phyloP scores from a whole-genome alignment of 1,284 basidiomycete species.

The Coniferiporia weirii region DNA sequence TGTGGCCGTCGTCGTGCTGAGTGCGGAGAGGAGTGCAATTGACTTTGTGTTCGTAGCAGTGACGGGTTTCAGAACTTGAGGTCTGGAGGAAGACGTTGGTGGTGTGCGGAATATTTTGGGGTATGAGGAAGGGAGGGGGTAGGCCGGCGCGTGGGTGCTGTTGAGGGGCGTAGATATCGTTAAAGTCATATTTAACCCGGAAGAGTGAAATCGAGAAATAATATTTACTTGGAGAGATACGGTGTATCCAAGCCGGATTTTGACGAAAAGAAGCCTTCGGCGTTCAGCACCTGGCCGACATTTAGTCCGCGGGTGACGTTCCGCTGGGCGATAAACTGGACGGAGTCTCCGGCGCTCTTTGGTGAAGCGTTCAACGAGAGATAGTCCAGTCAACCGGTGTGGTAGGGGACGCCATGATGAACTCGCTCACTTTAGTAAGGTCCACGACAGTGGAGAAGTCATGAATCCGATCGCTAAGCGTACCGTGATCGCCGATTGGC shows the following conservation, averaged over 20 bases:
- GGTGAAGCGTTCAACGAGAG: neutral
- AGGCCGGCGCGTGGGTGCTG: constrained; percentile 39
- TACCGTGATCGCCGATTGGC: constrained; percentile 31
- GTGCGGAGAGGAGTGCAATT: constrained; percentile 25
- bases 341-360: neutral
- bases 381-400: neutral
- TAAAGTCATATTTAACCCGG: neutral
- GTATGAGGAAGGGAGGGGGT: constrained; percentile 49
- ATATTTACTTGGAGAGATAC: constrained; percentile 32
- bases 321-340: constrained; percentile 29
- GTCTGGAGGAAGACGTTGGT: neutral
- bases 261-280: constrained; percentile 33
- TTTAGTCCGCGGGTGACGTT: constrained; percentile 57
- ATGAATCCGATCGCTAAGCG: constrained; percentile 31
- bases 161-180: neutral
- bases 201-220: neutral
- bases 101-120: constrained; percentile 33
- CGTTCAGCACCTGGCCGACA: constrained; percentile 29
- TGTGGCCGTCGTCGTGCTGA: constrained; percentile 27
- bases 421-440: constrained; percentile 22
- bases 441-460: constrained; percentile 39
- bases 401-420: constrained; percentile 17
- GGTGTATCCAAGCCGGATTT: constrained; percentile 28
- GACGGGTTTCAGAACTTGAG: constrained; percentile 7
- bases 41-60: constrained; percentile 16